Base-by-base conservation (phyloP, 768 basidiomycete genomes). In the Hericium alpestre region DNA sequence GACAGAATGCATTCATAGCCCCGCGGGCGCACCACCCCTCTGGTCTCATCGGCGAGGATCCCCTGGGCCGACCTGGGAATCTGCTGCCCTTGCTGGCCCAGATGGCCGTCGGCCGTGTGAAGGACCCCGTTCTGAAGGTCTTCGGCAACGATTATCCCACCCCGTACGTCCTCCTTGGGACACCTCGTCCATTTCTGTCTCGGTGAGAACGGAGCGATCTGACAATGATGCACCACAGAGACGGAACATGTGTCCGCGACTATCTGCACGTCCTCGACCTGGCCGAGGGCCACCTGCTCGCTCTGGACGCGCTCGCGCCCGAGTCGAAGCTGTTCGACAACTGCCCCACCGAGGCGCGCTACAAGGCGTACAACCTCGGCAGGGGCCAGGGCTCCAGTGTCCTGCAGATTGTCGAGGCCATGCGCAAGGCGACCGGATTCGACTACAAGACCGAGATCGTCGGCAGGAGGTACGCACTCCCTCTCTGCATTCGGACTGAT, bases 91-190 rank as follows among this genome's bases (percentile, higher is more conserved):
- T 98, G 9, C 81, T 98, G 40, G 90, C 93, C 7, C 93, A 95
- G 49, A 96, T 97, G 81, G 94, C 96, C 5, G 74, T 93, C 56
- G 96, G 95, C 32, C 84, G 93, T 52, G 81, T 92, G 62, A 79
- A 83, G 57, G 84, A 86, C 48, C 64, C 72, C 20, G 72, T 72
- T 6, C 62, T 76, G 38, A 79, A 81, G 67, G 89, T 99, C 4
- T 99, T 98, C 66, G 95, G 96, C 32, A 89, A 95, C 67, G 93
- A 99, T 71, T 99, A 96, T 71, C 93, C 94, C 20, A 99, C 96
- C 0, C 83, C 80, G 87, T 92, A 63, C 52, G 69, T 63, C n/a
- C 8, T 32, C 32, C 32, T 32, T 32, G 5, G 9, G 32, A 9
- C 2, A 10, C 32, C 6, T 32, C 37, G 13, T 41, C 20, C 37